Evolutionary conservation across 192 early-diverging fungal genomes (phyloP).

Genomic region (Backusella psychrophila): DNA sequence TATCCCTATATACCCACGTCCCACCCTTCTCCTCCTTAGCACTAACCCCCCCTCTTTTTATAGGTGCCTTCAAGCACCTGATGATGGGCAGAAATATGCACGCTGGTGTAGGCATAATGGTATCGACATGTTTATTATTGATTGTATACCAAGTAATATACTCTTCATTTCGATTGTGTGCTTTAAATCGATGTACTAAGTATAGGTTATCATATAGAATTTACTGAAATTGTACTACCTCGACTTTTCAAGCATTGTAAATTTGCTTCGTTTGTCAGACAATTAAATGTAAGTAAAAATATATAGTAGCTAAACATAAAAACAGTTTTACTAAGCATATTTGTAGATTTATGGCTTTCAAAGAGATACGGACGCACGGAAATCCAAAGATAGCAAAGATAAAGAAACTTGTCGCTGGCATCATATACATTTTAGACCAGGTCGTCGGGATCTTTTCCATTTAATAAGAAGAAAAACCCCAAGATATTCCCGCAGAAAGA

Average conservation of each 20-base stretch:
- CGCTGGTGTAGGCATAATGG: slow-evolving; percentile 35
- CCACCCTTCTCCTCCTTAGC: not conserved
- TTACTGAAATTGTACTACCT: slow-evolving; percentile 44
- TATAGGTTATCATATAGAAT: slow-evolving; percentile 28
- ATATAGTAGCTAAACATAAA: not conserved
- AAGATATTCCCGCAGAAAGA: slow-evolving; percentile 32
- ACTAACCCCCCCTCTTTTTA: not conserved
- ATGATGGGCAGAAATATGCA: slow-evolving; percentile 37
- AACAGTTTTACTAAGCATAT: not conserved
- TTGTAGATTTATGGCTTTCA: slow-evolving; percentile 48
- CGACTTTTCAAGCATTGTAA: slow-evolving; percentile 48
- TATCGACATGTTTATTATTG: slow-evolving; percentile 42
- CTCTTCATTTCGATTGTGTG: not conserved
- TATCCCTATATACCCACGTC: not conserved
- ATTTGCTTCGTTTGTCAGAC: slow-evolving; percentile 49
- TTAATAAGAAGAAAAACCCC: slow-evolving; percentile 40
- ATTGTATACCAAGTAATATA: slow-evolving; percentile 37
- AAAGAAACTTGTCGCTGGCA: slow-evolving; percentile 45
- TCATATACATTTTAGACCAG: slow-evolving; percentile 42
- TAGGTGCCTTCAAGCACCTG: slow-evolving; percentile 34
- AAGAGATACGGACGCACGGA: slow-evolving; percentile 46
- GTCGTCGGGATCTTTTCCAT: slow-evolving; percentile 39
- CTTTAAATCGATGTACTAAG: not conserved
- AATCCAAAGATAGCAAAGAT: slow-evolving; percentile 44
- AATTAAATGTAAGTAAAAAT: slow-evolving; percentile 39